Evolutionary conservation across 1,139 yeast genomes (phyloP).

Genomic region (Diutina pseudorugosa): DNA sequence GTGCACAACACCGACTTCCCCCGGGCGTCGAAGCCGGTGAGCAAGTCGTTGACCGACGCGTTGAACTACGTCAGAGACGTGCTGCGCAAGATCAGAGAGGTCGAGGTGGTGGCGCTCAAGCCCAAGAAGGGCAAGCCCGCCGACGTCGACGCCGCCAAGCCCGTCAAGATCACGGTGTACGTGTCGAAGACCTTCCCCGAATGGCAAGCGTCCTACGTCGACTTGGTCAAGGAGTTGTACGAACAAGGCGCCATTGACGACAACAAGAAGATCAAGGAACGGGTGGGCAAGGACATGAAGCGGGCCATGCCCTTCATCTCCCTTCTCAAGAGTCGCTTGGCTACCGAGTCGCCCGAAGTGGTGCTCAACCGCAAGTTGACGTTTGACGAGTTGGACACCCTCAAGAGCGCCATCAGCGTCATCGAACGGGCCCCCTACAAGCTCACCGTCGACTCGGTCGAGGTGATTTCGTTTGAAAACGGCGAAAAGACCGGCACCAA

Average conservation of each 20-base stretch:
- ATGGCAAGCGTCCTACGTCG: conserved; percentile 89
- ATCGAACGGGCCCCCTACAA: conserved; percentile 58
- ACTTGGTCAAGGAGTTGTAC: conserved; percentile 68
- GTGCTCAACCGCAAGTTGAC: conserved; percentile 83
- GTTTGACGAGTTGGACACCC: conserved; percentile 63
- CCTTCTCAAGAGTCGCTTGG: conserved; percentile 66
- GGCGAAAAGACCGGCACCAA: conserved; percentile 55
- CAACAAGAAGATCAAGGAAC: conserved; percentile 45
- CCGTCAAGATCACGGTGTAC: conserved; percentile 61
- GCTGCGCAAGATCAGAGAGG: conserved; percentile 79
- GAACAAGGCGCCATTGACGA: conserved; percentile 51
- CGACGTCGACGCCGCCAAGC: conserved; percentile 59
- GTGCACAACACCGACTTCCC: conserved; percentile 79
- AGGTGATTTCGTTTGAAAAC: conserved; percentile 42
- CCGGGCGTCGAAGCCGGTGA: conserved; percentile 50
- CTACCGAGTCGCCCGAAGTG: conserved; percentile 48
- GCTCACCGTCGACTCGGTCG: conserved; percentile 43
- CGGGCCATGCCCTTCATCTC: conserved; percentile 97
- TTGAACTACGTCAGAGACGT: conserved; percentile 67
- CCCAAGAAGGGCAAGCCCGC: conserved; percentile 76
- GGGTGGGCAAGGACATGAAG: conserved; percentile 73
- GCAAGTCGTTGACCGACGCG: conserved; percentile 49
- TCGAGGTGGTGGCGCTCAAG: conserved; percentile 80
- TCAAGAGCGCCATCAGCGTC: conserved; percentile 42
- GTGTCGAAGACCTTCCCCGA: conserved; percentile 83